phyloP scores from a whole-genome alignment of 1,284 basidiomycete genomes.

The Ceratobasidium sp. region DNA sequence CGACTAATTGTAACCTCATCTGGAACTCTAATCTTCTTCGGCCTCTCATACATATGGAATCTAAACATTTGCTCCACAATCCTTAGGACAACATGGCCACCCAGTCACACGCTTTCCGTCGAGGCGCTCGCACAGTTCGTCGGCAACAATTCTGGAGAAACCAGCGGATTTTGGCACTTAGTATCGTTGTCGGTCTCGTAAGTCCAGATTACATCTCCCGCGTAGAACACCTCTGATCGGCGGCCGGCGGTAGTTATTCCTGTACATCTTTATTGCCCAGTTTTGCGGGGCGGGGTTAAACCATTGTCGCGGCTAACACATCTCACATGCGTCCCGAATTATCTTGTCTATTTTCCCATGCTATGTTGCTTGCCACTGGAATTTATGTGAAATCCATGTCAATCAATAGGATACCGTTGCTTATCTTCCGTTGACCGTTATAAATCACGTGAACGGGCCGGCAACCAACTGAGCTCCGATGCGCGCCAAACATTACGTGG shows the following conservation, averaged over 20 bases:
- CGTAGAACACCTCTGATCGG: neutral
- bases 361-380: neutral
- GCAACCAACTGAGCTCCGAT: too few species aligned
- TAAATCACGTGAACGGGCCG: too few species aligned
- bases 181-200: constrained; percentile 76
- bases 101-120: constrained; percentile 94
- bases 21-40: too few species aligned
- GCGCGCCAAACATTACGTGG: too few species aligned
- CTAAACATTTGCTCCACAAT: too few species aligned
- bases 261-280: constrained; percentile 83
- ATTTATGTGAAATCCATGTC: neutral
- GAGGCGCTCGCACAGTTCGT: constrained; percentile 85
- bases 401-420: too few species aligned
- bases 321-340: neutral
- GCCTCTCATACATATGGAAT: too few species aligned
- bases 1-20: neutral
- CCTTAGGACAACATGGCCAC: constrained; percentile 87
- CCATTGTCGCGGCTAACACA: constrained; percentile 54
- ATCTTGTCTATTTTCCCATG: neutral
- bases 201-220: constrained; percentile 51
- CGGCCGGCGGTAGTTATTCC: constrained; percentile 58
- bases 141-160: constrained; percentile 99
- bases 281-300: constrained; percentile 83
- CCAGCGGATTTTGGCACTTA: constrained; percentile 74
- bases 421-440: too few species aligned